phyloP scores from a whole-genome alignment of 495 filamentous ascomycete genomes.

The Cenococcum geophilum region DNA sequence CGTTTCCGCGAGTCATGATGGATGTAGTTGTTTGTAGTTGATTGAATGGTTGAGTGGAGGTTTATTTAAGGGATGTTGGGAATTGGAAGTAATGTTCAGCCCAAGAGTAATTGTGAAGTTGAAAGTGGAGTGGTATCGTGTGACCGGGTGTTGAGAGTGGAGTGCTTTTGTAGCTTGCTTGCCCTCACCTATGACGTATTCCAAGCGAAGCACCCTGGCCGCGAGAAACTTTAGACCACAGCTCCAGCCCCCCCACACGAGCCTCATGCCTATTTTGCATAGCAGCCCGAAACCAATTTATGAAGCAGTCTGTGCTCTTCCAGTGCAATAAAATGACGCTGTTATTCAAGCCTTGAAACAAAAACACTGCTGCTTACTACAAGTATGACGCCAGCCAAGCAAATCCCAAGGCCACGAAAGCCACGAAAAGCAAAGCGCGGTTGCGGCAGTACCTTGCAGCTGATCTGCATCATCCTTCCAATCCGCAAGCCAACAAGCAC shows the following conservation, averaged over 20 bases:
- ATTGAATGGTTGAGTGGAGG: not conserved
- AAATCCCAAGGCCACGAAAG: not conserved
- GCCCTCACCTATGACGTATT: constrained; percentile 5
- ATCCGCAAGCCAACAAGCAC: not conserved
- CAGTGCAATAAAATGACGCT: not conserved
- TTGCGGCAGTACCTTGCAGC: constrained; percentile 25
- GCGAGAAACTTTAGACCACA: too few species aligned
- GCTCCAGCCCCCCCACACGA: not conserved
- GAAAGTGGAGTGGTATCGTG: too few species aligned
- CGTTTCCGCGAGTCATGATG: constrained; percentile 75
- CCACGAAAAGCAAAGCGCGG: not conserved
- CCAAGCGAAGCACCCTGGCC: not conserved
- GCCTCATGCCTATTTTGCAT: not conserved
- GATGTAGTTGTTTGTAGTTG: constrained; percentile 4
- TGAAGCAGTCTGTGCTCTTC: not conserved
- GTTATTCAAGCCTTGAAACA: not conserved
- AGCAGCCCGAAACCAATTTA: not conserved
- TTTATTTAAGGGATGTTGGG: not conserved
- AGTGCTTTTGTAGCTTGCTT: constrained; percentile 21
- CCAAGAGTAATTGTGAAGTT: constrained; percentile 9
- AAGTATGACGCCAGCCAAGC: not conserved
- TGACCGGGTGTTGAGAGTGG: not conserved
- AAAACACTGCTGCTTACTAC: not conserved
- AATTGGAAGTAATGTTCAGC: not conserved
- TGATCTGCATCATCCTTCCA: constrained; percentile 10